A percentile compares a stretch with the other conserved stretches of the same genome.
Evolutionary conservation across 2,329 filamentous ascomycete species (phyloP).

Genomic region (Fusarium sororula): DNA sequence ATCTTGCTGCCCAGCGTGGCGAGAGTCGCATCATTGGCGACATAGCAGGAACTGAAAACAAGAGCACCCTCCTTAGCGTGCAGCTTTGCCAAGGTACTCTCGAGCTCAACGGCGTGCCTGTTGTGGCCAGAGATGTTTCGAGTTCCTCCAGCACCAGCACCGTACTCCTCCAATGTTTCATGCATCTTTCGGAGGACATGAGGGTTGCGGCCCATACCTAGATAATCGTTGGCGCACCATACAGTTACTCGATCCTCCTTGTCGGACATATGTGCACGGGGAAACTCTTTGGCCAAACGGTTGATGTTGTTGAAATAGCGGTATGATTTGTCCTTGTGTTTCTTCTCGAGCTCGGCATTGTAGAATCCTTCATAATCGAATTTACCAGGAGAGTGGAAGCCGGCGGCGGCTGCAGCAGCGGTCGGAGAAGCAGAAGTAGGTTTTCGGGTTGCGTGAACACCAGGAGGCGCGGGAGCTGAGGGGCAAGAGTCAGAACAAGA

Average conservation of each 20-base stretch:
- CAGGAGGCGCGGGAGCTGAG: slow-evolving; percentile 39
- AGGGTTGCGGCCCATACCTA: slow-evolving; percentile 94
- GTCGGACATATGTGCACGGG: slow-evolving; percentile 87
- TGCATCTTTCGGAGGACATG: slow-evolving; percentile 93
- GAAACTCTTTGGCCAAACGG: slow-evolving; percentile 94
- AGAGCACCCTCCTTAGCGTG: slow-evolving; percentile 92
- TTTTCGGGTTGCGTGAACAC: slow-evolving; percentile 35
- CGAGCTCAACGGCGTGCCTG: slow-evolving; percentile 87
- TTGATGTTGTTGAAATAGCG: slow-evolving; percentile 99
- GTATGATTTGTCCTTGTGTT: slow-evolving; percentile 99
- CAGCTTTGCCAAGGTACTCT: slow-evolving; percentile 82
- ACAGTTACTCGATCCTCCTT: slow-evolving; percentile 90
- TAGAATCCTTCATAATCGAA: slow-evolving; percentile 97
- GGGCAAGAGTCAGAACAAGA: slow-evolving; percentile 8
- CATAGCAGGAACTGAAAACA: slow-evolving; percentile 97
- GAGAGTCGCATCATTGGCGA: slow-evolving; percentile 96
- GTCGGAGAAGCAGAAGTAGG: slow-evolving; percentile 32
- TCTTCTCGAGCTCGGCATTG: slow-evolving; percentile 89
- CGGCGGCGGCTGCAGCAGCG: slow-evolving; percentile 36
- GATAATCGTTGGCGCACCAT: slow-evolving; percentile 99
- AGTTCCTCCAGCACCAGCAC: slow-evolving; percentile 93
- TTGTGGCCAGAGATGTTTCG: slow-evolving; percentile 99
- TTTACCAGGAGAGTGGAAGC: slow-evolving; percentile 57
- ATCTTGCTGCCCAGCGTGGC: slow-evolving; percentile 97
- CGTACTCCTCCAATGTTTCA: slow-evolving; percentile 91